Evolutionary conservation across 306 rosid genomes (phyloP).

Genomic region (Quercus robur): DNA sequence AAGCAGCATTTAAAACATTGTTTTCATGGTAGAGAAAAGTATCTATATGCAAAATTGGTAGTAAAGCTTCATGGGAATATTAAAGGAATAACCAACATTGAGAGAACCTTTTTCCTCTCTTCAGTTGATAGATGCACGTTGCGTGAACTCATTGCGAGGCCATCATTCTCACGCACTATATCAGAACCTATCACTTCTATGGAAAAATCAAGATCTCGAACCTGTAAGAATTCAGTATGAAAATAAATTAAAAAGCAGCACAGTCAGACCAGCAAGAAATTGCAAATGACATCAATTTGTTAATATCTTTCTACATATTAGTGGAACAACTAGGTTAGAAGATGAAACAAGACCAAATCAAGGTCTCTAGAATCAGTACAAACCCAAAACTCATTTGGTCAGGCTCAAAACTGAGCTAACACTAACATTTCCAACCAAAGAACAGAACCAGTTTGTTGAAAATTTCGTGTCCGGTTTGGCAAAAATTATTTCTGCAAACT

Average conservation of each 20-base stretch:
- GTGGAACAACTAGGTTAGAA: neutral
- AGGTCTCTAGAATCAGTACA: neutral
- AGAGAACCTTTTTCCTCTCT: slow-evolving; percentile 69
- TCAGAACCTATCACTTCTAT: slow-evolving; percentile 69
- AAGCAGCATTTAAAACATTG: neutral
- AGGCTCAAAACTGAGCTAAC: neutral
- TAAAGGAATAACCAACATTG: neutral
- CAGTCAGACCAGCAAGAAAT: neutral
- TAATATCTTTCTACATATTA: neutral
- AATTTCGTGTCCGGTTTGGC: too few relatives aligned
- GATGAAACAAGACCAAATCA: neutral
- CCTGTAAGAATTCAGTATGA: slow-evolving; percentile 45
- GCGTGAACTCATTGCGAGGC: slow-evolving; percentile 94
- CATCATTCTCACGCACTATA: slow-evolving; percentile 63
- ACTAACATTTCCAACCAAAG: neutral
- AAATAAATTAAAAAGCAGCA: slow-evolving; percentile 4
- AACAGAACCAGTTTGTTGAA: neutral
- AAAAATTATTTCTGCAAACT: too few relatives aligned
- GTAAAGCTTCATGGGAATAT: neutral
- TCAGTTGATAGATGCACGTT: slow-evolving; percentile 75
- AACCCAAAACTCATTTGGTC: neutral
- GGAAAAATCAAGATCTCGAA: slow-evolving; percentile 86
- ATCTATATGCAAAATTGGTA: neutral
- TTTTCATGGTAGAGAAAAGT: neutral
- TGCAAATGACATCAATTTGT: neutral